A percentile compares a stretch with the other conserved stretches of the same genome.
phyloP scores from a whole-genome alignment of 768 basidiomycete species.

The Wakefieldia striispora region DNA sequence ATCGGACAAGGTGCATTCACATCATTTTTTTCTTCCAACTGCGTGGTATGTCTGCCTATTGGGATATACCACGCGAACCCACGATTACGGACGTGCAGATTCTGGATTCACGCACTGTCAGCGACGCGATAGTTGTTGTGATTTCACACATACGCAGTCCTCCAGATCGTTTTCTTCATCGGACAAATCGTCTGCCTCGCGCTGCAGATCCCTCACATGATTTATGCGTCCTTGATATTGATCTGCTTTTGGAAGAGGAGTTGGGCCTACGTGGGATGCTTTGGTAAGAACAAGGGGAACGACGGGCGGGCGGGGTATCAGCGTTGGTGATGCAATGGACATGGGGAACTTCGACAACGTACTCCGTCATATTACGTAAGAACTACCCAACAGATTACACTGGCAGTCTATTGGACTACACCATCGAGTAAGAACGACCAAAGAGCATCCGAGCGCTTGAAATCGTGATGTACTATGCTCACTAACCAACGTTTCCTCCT shows the following conservation, averaged over 20 bases:
- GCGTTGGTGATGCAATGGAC: slow-evolving; percentile 64
- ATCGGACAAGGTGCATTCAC: slow-evolving; percentile 37
- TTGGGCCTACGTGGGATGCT: slow-evolving; percentile 62
- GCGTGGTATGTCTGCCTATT: slow-evolving; percentile 69
- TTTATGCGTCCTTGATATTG: slow-evolving; percentile 58
- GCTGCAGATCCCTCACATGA: slow-evolving; percentile 61
- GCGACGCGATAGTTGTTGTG: neutral
- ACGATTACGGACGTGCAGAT: slow-evolving; percentile 56
- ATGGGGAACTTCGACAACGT: slow-evolving; percentile 20
- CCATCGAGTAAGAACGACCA: slow-evolving; percentile 77
- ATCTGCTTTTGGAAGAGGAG: slow-evolving; percentile 49
- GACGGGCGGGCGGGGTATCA: slow-evolving; percentile 60
- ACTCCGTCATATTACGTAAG: too few relatives aligned
- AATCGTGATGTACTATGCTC: slow-evolving; percentile 92
- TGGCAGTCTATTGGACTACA: neutral
- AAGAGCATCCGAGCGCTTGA: slow-evolving; percentile 69
- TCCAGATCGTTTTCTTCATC: slow-evolving; percentile 85
- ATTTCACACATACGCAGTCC: slow-evolving; percentile 50
- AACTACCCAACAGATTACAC: too few relatives aligned
- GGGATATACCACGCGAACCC: slow-evolving; percentile 70
- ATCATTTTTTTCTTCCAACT: slow-evolving; percentile 83
- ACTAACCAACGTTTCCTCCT: slow-evolving; percentile 83
- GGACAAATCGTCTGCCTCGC: slow-evolving; percentile 80
- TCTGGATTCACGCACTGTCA: slow-evolving; percentile 38
- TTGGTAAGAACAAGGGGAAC: slow-evolving; percentile 69